Conservation (phyloP, 2,329 filamentous ascomycete species). For the Lomentospora prolificans region DNA sequence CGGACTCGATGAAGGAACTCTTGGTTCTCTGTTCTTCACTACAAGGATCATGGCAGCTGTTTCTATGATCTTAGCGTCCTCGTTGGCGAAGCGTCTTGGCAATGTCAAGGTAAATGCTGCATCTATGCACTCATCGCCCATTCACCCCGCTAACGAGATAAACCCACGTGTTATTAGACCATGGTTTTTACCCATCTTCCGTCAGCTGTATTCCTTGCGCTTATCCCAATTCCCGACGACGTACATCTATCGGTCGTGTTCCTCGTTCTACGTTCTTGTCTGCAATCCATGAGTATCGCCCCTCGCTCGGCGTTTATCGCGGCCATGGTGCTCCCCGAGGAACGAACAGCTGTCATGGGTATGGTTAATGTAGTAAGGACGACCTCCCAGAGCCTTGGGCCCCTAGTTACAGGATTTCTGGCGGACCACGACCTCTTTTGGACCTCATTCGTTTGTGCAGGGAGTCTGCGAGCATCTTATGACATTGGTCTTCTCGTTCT, state of each 20-base stretch:
- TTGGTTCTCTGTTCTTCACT: constrained; percentile 46
- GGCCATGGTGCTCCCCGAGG: constrained; percentile 50
- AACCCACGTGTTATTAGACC: too few relatives aligned
- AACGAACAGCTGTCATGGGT: constrained; percentile 65
- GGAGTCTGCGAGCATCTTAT: constrained; percentile 50
- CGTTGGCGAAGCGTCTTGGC: constrained; percentile 44
- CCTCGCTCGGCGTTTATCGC: constrained; percentile 62
- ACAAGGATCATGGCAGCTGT: constrained; percentile 40
- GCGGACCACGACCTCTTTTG: constrained; percentile 47
- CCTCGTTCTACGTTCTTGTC: constrained; percentile 50
- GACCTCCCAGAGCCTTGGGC: constrained; percentile 49
- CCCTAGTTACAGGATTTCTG: constrained; percentile 54
- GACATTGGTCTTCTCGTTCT: constrained; percentile 47
- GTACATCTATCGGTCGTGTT: constrained; percentile 47
- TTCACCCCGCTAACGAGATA: too few relatives aligned
- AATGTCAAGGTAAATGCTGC: constrained; percentile 50
- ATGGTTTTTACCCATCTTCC: constrained; percentile 71
- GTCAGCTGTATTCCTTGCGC: constrained; percentile 52
- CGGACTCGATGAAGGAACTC: constrained; percentile 33
- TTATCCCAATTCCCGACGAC: constrained; percentile 49
- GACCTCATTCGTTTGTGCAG: constrained; percentile 53
- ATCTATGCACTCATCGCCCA: constrained; percentile 10
- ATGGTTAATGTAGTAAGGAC: constrained; percentile 62
- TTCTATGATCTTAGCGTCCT: constrained; percentile 43
- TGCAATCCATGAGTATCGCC: constrained; percentile 60